These are phyloP conservation scores for Botrytis deweyae DNA, from an alignment of 2,329 filamentous ascomycete genomes.

Conservation along the genomic window DNA sequence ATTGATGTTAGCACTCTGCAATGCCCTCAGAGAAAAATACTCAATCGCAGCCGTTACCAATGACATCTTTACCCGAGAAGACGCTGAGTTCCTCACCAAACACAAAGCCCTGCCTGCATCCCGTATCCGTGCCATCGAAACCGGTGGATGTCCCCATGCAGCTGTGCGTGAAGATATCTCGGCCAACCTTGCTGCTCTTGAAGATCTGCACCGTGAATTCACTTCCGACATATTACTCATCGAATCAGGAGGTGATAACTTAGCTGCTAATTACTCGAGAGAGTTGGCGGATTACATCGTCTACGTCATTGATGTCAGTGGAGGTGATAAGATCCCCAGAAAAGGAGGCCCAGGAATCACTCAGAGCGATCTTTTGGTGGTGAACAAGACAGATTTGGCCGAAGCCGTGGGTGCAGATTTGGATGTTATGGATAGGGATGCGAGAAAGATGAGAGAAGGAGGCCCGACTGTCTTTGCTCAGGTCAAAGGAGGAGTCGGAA, in stretches of 20 bases:
- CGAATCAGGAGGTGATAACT: constrained; percentile 92
- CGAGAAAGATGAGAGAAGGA: constrained; percentile 90
- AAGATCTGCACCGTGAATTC: constrained; percentile 82
- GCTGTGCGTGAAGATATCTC: constrained; percentile 97
- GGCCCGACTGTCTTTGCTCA: constrained; percentile 95
- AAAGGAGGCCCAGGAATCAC: constrained; percentile 98
- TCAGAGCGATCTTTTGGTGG: constrained; percentile 86
- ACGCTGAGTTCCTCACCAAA: constrained; percentile 93
- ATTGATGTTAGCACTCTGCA: constrained; percentile 91
- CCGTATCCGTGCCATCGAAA: constrained; percentile 94
- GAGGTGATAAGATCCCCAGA: constrained; percentile 92
- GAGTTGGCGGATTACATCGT: constrained; percentile 97
- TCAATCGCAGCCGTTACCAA: constrained; percentile 95
- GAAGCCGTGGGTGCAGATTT: constrained; percentile 88
- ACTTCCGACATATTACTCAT: constrained; percentile 83
- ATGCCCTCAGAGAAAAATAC: constrained; percentile 74
- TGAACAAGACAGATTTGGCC: constrained; percentile 97
- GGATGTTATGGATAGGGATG: constrained; percentile 90
- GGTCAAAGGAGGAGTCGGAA: constrained; percentile 87
- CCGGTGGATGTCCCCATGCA: constrained; percentile 93
- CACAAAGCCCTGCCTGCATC: constrained; percentile 77
- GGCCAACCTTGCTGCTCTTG: constrained; percentile 87
- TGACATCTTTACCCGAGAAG: constrained; percentile 98
- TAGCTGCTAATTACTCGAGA: constrained; percentile 93
- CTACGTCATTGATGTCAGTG: constrained; percentile 96